These are phyloP conservation scores for Chloropicon primus DNA, from an alignment of 139 green algal genomes.

Conservation along the genomic window DNA sequence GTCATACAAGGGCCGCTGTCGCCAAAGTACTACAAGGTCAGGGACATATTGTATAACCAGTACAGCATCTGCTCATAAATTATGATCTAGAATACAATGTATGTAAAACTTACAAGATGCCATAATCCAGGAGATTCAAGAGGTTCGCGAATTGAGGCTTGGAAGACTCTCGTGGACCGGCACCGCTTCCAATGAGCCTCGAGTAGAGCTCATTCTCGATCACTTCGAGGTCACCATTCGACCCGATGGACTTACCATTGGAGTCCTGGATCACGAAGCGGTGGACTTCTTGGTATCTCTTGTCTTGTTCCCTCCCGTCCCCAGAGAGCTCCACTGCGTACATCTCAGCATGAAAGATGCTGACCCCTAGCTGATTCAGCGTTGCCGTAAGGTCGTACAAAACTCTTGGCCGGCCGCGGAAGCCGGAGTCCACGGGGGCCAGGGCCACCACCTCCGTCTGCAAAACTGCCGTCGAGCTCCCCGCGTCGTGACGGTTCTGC, in stretches of 20 bases:
- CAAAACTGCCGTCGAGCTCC: slow-evolving; percentile 18
- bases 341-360: neutral
- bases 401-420: slow-evolving; percentile 44
- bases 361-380: slow-evolving; percentile 13
- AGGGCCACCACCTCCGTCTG: slow-evolving; percentile 42
- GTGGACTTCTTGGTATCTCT: neutral
- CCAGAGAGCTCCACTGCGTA: neutral
- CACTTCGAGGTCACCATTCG: neutral
- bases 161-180: neutral
- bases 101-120: neutral
- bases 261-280: neutral
- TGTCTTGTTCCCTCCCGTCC: neutral
- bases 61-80: slow-evolving; percentile 53
- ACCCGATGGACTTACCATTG: neutral
- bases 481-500: neutral
- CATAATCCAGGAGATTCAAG: neutral
- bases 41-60: slow-evolving; percentile 53
- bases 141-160: neutral
- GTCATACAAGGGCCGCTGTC: slow-evolving; percentile 41
- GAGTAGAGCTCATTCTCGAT: neutral
- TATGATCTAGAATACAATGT: too few relatives aligned
- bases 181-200: neutral
- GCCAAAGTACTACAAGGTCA: slow-evolving; percentile 40
- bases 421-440: slow-evolving; percentile 40
- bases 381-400: slow-evolving; percentile 53